phyloP scores from a whole-genome alignment of 2,329 filamentous ascomycete species.

The Fusarium sp. region DNA sequence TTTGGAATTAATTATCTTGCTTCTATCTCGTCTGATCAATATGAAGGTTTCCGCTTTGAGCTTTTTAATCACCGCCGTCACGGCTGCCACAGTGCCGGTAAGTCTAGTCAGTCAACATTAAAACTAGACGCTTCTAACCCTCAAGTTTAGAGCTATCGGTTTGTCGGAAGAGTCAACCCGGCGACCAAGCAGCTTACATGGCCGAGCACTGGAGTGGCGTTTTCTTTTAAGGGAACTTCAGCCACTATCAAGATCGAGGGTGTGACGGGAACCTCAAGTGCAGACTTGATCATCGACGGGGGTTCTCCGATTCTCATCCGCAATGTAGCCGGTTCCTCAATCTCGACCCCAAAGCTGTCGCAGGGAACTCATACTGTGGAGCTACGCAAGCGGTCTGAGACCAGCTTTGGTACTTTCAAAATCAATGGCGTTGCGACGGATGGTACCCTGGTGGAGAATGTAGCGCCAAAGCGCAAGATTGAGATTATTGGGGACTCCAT shows the following conservation, averaged over 20 bases:
- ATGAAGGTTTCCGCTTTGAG: slow-evolving; percentile 20
- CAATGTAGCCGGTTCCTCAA: slow-evolving; percentile 18
- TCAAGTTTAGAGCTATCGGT: slow-evolving; percentile 29
- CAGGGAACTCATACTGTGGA: slow-evolving; percentile 35
- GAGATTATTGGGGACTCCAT: slow-evolving; percentile 62
- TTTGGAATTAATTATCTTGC: rapidly evolving
- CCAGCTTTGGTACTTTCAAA: slow-evolving; percentile 20
- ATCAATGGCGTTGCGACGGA: slow-evolving; percentile 19
- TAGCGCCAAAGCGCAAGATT: slow-evolving; percentile 53
- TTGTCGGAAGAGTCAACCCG: slow-evolving; percentile 59
- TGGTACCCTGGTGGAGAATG: slow-evolving; percentile 40
- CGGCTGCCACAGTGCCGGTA: slow-evolving; percentile 19
- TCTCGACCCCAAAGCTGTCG: slow-evolving; percentile 12
- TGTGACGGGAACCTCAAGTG: slow-evolving; percentile 25
- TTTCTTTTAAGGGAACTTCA: slow-evolving; percentile 57
- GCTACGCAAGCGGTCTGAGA: slow-evolving; percentile 35
- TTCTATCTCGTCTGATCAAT: background rate
- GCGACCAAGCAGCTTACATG: slow-evolving; percentile 59
- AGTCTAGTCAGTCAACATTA: background rate
- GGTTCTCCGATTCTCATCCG: slow-evolving; percentile 23
- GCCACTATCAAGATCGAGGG: slow-evolving; percentile 51
- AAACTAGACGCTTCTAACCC: background rate
- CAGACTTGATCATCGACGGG: slow-evolving; percentile 33
- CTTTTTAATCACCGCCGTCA: slow-evolving; percentile 12
- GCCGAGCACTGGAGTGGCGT: slow-evolving; percentile 59